Evolutionary conservation across 768 basidiomycete species (phyloP).

Genomic region (Rhizopogon vulgaris): DNA sequence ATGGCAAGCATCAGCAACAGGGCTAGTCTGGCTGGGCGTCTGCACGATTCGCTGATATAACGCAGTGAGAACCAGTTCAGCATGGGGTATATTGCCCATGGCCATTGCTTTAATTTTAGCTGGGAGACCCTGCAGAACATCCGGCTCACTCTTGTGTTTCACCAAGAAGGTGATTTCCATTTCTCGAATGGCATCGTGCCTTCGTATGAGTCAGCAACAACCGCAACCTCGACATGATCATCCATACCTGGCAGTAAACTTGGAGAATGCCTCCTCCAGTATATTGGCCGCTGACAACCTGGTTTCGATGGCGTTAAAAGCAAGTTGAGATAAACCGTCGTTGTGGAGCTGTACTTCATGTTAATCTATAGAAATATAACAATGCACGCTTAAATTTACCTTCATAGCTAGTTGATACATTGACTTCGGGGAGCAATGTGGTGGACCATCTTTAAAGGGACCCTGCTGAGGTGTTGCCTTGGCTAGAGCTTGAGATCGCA

Average conservation of each 20-base stretch:
- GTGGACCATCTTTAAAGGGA: background rate
- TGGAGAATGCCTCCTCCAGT: constrained; percentile 7
- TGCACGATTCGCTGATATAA: background rate
- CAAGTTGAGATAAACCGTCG: background rate
- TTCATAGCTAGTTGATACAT: constrained; percentile 19
- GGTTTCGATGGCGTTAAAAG: constrained; percentile 1
- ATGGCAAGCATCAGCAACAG: too few species aligned
- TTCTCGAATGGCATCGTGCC: constrained; percentile 1
- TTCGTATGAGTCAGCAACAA: background rate
- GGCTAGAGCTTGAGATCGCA: background rate
- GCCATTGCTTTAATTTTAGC: background rate
- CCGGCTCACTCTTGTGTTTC: background rate
- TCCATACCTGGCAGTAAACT: constrained; percentile 5
- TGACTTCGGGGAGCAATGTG: constrained; percentile 18
- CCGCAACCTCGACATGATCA: too few species aligned
- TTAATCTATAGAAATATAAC: background rate
- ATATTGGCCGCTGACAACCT: constrained; percentile 2
- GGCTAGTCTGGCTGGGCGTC: background rate
- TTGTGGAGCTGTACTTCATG: background rate
- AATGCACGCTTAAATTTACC: constrained; percentile 1
- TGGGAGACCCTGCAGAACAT: constrained; percentile 2
- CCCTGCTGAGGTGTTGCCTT: background rate
- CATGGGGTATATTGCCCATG: constrained; percentile 3
- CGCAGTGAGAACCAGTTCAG: background rate
- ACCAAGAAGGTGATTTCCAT: constrained; percentile 4